Percentiles rank a stretch among this genome's conserved stretches.
Evolutionary conservation across 495 filamentous ascomycete species (phyloP).

Genomic region (Penicillium simplicissimum): DNA sequence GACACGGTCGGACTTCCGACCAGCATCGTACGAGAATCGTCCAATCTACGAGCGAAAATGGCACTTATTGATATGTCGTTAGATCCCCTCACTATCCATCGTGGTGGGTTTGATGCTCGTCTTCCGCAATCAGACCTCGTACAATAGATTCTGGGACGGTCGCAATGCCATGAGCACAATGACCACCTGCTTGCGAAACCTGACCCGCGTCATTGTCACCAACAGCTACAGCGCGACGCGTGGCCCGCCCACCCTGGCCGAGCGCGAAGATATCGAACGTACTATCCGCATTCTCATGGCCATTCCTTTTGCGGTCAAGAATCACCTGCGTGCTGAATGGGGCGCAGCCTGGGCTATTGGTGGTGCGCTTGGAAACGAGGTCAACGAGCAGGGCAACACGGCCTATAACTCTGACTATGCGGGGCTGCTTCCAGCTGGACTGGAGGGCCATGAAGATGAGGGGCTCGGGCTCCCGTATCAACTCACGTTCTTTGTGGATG

Average conservation of each 20-base stretch:
- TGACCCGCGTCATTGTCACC: constrained; percentile 58
- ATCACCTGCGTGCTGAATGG: constrained; percentile 74
- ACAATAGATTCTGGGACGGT: constrained; percentile 74
- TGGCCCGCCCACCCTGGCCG: constrained; percentile 33
- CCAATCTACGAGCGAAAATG: not conserved
- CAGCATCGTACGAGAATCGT: constrained; percentile 53
- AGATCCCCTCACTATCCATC: constrained; percentile 76
- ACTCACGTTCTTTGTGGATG: constrained; percentile 66
- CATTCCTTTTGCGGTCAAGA: constrained; percentile 74
- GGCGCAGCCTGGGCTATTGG: constrained; percentile 50
- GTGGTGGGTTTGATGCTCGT: constrained; percentile 82
- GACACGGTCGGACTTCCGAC: constrained; percentile 60
- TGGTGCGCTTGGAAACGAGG: constrained; percentile 41
- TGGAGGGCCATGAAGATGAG: constrained; percentile 62
- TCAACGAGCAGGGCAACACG: constrained; percentile 47
- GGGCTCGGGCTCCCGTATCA: constrained; percentile 67
- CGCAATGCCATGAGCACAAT: constrained; percentile 59
- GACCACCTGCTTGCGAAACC: constrained; percentile 62
- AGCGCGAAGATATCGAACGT: constrained; percentile 61
- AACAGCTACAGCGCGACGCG: constrained; percentile 36
- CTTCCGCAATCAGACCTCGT: constrained; percentile 71
- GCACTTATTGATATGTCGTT: not conserved
- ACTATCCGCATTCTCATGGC: constrained; percentile 63
- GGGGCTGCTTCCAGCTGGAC: constrained; percentile 57
- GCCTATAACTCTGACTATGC: constrained; percentile 60